Conservation (phyloP, 805 yeast species). For the Yamadazyma nakazawae region DNA sequence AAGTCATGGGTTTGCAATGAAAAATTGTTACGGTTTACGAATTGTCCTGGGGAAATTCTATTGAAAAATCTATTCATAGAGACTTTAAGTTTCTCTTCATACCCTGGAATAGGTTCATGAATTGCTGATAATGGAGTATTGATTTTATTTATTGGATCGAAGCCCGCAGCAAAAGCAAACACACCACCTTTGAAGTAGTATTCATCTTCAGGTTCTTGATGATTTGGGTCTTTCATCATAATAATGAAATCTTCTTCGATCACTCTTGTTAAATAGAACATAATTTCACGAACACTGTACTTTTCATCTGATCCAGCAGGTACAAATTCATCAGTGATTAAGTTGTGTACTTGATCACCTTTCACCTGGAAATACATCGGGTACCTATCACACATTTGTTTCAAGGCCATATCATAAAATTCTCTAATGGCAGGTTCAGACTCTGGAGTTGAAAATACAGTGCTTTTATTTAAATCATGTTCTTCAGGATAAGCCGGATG, state of each 20-base stretch:
- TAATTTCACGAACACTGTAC: slow-evolving; percentile 13
- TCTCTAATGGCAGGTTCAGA: slow-evolving; percentile 34
- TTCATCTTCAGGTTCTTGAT: slow-evolving; percentile 32
- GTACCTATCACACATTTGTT: slow-evolving; percentile 35
- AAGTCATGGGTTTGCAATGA: slow-evolving; percentile 38
- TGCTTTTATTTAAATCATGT: slow-evolving; percentile 25
- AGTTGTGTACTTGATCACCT: slow-evolving; percentile 21
- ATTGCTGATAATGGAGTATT: slow-evolving; percentile 35
- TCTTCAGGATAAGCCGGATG: slow-evolving; percentile 31
- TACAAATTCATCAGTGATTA: slow-evolving; percentile 23
- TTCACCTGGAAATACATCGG: slow-evolving; percentile 32
- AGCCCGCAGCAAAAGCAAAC: slow-evolving; percentile 46
- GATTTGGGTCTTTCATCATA: slow-evolving; percentile 31
- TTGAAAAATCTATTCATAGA: slow-evolving; percentile 42
- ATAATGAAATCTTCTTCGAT: slow-evolving; percentile 43
- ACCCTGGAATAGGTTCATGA: slow-evolving; percentile 43
- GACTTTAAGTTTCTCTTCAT: slow-evolving; percentile 34
- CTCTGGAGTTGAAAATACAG: slow-evolving; percentile 33
- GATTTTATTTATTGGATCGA: slow-evolving; percentile 36
- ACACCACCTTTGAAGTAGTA: slow-evolving; percentile 43
- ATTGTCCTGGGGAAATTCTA: slow-evolving; percentile 33
- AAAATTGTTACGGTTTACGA: slow-evolving; percentile 39
- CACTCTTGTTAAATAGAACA: slow-evolving; percentile 24
- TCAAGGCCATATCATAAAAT: slow-evolving; percentile 28
- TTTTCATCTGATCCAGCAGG: slow-evolving; percentile 10